Evolutionary conservation across 352 stramenopile genomes (phyloP).

Genomic region (Pythium phragmitis): DNA sequence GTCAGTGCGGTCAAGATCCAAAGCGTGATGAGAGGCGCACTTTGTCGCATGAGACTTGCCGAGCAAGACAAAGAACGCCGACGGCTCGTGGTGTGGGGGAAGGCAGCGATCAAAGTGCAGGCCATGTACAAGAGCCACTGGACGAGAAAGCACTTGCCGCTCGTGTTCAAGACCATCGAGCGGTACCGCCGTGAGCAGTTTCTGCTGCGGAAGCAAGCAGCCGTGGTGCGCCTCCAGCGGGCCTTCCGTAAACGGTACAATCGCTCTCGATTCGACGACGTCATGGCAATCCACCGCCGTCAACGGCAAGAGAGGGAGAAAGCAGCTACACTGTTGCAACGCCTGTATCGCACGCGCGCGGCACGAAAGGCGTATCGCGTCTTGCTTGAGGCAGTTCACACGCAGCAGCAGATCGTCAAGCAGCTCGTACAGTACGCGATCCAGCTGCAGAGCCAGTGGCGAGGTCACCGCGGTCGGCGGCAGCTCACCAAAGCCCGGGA

Average conservation of each 20-base stretch:
- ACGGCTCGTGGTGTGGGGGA: constrained; percentile 38
- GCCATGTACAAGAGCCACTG: constrained; percentile 62
- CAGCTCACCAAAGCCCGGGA: constrained; percentile 35
- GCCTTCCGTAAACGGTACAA: constrained; percentile 62
- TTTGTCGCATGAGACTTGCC: constrained; percentile 40
- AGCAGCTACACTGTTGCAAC: constrained; percentile 53
- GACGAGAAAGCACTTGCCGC: constrained; percentile 42
- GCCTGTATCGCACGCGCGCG: constrained; percentile 56
- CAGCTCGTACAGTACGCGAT: constrained; percentile 44
- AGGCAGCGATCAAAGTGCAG: constrained; percentile 52
- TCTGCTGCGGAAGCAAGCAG: constrained; percentile 38
- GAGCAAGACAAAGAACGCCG: constrained; percentile 31
- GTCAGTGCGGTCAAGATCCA: constrained; percentile 55
- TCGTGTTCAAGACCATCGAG: constrained; percentile 66
- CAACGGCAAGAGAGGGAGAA: constrained; percentile 50
- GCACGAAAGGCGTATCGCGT: constrained; percentile 52
- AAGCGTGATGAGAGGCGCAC: constrained; percentile 45
- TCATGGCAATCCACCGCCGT: constrained; percentile 66
- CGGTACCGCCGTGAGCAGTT: constrained; percentile 51
- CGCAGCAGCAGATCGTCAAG: constrained; percentile 36
- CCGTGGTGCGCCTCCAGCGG: constrained; percentile 47
- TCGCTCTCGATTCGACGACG: constrained; percentile 65
- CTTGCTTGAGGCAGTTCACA: constrained; percentile 43
- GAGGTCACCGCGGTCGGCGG: constrained; percentile 43
- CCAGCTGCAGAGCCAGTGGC: constrained; percentile 68